Base-by-base conservation (phyloP, 768 basidiomycete genomes). In the Lactarius evosmus region DNA sequence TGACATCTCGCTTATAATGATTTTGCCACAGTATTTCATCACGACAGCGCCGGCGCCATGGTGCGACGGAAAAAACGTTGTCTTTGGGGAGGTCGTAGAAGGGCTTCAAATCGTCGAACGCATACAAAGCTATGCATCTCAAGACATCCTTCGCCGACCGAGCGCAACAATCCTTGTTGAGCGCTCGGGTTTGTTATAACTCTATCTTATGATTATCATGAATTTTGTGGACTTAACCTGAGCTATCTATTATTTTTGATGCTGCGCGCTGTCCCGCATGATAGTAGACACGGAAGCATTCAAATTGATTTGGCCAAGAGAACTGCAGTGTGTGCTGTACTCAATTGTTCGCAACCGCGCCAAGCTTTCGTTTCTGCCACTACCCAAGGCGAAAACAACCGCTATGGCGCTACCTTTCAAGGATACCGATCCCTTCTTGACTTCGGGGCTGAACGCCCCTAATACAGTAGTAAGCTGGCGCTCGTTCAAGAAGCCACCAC, bases 11-110 rank as follows among this genome's bases (percentile, higher is more conserved):
- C 19, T 12, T 30, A 7, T 66, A 30, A 63, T 11, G 17, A 17
- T n/a, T n/a, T 1, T 32, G 8, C 25, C 44, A 8, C 41, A 87
- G 84, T 91, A 89, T 78, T 91, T 91, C 75, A 82, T 92, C 71
- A 92, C 89, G 30, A 90, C 89, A 25, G 83, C 82, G 25, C 70
- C 79, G 27, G 87, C 88, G n/a, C 76, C 82, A 25, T 91, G 89
- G 85, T 80, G 87, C 54, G 85, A 88, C 72, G 82, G 82, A 61
- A 82, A 77, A 66, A 85, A 86, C 71, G 84, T 88, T 70, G 87
- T 90, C 27, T 89, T 91, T 70, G 89, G 88, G 60, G 85, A 86
- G 73, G 85, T 81, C 59, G 77, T 81, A 29, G 79, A 84, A 41
- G 88, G 88, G 19, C 78, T 87, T 77, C 82, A 86, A 7, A 61